Base-by-base conservation (phyloP, 768 basidiomycete genomes). In the Tricholoma flavovirens region DNA sequence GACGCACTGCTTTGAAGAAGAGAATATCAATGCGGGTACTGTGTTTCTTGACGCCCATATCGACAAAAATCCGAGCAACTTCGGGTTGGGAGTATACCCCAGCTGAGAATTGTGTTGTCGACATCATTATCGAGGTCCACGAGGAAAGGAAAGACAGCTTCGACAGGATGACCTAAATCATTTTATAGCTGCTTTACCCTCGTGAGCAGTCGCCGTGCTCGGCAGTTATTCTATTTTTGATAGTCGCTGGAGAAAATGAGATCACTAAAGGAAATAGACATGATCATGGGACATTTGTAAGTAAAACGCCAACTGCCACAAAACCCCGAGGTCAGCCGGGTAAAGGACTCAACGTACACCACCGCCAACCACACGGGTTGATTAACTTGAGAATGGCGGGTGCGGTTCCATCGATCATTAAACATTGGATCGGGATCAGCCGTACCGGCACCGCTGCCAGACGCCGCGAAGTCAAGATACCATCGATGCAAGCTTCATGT, bases 1-100 rank as follows among this genome's bases (percentile, higher is more conserved):
- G 12, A 73, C 83, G 57, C 57, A 88, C 87, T 5, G 87, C 84
- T 68, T 90, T 90, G 57, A 85, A 66, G 67, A 90, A 88, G 1
- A 83, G 66, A 33, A 72, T 75, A 50, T 84, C 81, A 55, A 75
- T 78, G 2, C 84, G 81, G 42, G 84, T 83, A 46, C 73, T 77
- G 64, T 89, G 88, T 67, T 89, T 90, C 11, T 65, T 66, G 22
- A 87, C 74, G 40, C 79, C 84, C 48, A 72, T 63, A 60, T 85
- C 74, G 57, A 90, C 74, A 68, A 88, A 75, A 51, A 67, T 67
- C 8, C 71, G 75, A 26, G 87, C 81, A 29, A 87, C 85, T 65
- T 83, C 73, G 8, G 74, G 72, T 36, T 85, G 85, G 60, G 73
- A 80, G 62, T 87, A 17, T 8, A 14, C 17, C n/a, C 46, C 46